phyloP scores from a whole-genome alignment of 306 rosid species.

The Dalbergia cochinchinensis region DNA sequence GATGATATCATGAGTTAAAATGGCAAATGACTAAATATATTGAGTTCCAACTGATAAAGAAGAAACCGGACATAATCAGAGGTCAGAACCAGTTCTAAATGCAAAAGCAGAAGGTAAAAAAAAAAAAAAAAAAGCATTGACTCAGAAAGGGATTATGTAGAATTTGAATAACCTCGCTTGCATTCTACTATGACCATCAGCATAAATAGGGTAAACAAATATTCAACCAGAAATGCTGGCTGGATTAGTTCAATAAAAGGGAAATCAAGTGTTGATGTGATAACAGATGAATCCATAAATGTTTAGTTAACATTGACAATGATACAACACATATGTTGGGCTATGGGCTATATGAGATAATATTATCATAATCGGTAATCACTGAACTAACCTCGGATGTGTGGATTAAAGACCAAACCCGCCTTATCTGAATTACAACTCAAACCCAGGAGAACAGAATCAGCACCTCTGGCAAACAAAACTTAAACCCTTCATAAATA shows the following conservation, averaged over 20 bases:
- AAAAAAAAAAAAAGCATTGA: not conserved
- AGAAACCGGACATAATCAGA: constrained; percentile 11
- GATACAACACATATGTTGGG: constrained; percentile 7
- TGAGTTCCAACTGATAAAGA: not conserved
- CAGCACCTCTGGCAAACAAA: constrained; percentile 11
- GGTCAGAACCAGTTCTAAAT: not conserved
- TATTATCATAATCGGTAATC: not conserved
- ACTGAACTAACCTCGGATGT: constrained; percentile 47
- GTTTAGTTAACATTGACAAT: not conserved
- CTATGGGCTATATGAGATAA: not conserved
- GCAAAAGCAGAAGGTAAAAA: not conserved
- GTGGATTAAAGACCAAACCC: constrained; percentile 14
- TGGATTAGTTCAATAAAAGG: constrained; percentile 19
- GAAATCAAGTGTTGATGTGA: not conserved
- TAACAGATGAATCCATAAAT: not conserved
- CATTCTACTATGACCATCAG: not conserved
- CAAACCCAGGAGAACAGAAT: constrained; percentile 28
- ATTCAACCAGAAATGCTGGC: constrained; percentile 1
- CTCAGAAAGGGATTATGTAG: not conserved
- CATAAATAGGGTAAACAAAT: constrained; percentile 9
- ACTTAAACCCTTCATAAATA: not conserved
- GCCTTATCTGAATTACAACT: constrained; percentile 14
- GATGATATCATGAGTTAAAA: too few relatives aligned
- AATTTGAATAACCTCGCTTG: constrained; percentile 19
- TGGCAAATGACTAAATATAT: not conserved